Evolutionary conservation across 176 grass and related monocot species (phyloP).

Genomic region (Musa itinerans): DNA sequence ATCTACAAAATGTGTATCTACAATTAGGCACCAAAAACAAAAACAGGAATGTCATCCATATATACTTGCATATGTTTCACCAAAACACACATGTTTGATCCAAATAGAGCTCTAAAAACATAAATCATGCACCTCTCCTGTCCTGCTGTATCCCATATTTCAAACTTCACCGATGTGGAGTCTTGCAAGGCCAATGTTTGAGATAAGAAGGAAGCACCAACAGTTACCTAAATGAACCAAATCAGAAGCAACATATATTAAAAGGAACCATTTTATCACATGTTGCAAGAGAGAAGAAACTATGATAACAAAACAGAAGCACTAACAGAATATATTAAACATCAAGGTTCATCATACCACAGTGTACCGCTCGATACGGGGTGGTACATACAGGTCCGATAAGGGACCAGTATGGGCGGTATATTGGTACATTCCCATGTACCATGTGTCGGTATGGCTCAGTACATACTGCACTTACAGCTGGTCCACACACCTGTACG

Average conservation of each 20-base stretch:
- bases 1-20: not conserved
- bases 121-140: conserved; percentile 66
- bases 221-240: conserved; percentile 53
- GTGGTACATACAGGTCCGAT: too few species aligned
- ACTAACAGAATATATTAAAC: not conserved
- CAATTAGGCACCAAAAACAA: not conserved
- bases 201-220: conserved; percentile 91
- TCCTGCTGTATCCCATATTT: conserved; percentile 98
- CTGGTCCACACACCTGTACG: too few species aligned
- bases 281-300: not conserved
- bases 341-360: too few species aligned
- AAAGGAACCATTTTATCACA: not conserved
- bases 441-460: too few species aligned
- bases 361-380: too few species aligned
- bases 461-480: too few species aligned
- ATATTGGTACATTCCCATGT: too few species aligned
- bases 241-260: conserved; percentile 21
- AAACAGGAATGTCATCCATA: conserved; percentile 1
- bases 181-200: conserved; percentile 93
- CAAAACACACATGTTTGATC: not conserved
- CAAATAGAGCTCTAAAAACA: not conserved
- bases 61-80: not conserved
- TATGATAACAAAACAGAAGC: not conserved
- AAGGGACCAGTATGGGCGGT: too few species aligned
- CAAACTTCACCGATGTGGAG: conserved; percentile 80